Evolutionary conservation across 495 filamentous ascomycete genomes (phyloP), one percentile per base, ranked within the genome.

Genomic region (Daldinia decipiens): DNA sequence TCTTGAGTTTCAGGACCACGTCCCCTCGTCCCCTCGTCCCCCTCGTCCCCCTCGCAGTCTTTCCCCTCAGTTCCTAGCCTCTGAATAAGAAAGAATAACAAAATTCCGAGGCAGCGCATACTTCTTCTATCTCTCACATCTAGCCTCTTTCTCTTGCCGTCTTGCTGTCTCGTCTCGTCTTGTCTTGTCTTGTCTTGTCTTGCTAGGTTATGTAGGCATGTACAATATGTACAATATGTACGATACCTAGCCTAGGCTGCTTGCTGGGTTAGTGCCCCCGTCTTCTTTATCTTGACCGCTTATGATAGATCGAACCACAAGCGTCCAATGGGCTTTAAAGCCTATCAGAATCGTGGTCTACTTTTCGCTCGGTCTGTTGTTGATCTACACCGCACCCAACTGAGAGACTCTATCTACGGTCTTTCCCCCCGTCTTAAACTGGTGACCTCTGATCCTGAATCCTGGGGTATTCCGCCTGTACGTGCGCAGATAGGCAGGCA

Each of bases 341-440:
- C 69, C 63, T 73, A 63, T 55, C 55, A 73, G 63, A 59, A 39
- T 68, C 58, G 43, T 60, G 43, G 51, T 32, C 66, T 73, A 70
- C 53, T 73, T 69, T 63, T 72, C 61, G 51, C 54, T 70, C 62
- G 61, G 66, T 70, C 66, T 66, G 43, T 74, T 62, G 67, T 70
- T 62, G 67, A 73, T 75, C 69, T 75, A 72, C 75, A 76, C 74
- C 74, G 68, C 72, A 74, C 74, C 43, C 66, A 67, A 67, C 52
- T 62, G 60, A 59, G 31, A 55, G 29, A 39, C 36, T 54, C 56
- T 60, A 63, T 71, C 72, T 74, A 67, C 67, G 59, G 67, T 59
- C 71, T 60, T 70, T 67, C 63, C 45, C 36, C 56, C 62, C 56
- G 19, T 63, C 54, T 69, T 24, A 27, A 56, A 62, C 32, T 70